These are phyloP conservation scores for Prunella vulgaris DNA, from an alignment of 257 asterid species.

Conservation along the genomic window DNA sequence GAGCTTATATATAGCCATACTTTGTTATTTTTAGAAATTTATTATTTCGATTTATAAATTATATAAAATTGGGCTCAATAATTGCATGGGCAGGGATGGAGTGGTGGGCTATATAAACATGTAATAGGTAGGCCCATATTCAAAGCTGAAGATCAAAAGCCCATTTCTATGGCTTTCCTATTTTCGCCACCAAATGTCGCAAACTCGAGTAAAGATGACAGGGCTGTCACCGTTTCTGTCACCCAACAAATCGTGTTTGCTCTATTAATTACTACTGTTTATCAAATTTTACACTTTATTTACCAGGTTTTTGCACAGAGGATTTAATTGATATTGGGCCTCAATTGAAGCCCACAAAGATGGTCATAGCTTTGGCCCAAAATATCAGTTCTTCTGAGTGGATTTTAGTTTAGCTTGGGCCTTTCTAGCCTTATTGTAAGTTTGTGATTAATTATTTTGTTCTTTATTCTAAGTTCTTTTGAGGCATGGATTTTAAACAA, in stretches of 20 bases:
- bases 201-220: conserved; percentile 13
- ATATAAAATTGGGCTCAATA: neutral
- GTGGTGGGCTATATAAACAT: conserved; percentile 54
- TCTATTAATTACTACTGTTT: conserved; percentile 35
- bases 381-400: neutral
- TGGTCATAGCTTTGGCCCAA: neutral
- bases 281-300: conserved; percentile 34
- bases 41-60: neutral
- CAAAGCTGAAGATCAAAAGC: conserved; percentile 34
- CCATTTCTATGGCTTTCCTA: conserved; percentile 61
- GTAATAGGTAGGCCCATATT: conserved; percentile 75
- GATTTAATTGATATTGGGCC: neutral
- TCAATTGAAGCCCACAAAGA: conserved; percentile 1
- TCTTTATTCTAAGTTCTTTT: neutral
- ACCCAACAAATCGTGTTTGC: conserved; percentile 46
- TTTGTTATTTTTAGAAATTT: too few species aligned
- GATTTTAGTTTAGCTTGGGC: neutral
- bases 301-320: conserved; percentile 24
- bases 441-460: neutral
- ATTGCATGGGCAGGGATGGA: conserved; percentile 43
- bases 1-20: too few species aligned
- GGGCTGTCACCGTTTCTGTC: conserved; percentile 40
- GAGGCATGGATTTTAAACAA: neutral
- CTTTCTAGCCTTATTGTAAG: neutral
- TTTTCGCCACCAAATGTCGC: conserved; percentile 37